phyloP scores from a whole-genome alignment of 148 eudicot genomes.

The Chenopodium quinoa region DNA sequence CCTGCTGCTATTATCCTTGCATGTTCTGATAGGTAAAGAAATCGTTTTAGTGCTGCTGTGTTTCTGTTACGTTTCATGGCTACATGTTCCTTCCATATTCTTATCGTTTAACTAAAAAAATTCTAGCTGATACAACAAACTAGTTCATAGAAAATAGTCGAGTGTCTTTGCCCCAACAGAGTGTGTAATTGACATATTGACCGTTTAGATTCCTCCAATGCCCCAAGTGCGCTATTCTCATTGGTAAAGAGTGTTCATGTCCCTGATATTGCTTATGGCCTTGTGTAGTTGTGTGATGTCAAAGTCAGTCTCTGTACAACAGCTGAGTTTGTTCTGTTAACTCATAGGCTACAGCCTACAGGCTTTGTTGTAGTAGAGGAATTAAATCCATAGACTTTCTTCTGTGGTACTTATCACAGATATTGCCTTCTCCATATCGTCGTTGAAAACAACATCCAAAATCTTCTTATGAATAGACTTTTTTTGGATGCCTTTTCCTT shows the following conservation, averaged over 20 bases:
- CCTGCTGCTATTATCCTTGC: conserved; percentile 12
- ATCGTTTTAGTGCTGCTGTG: neutral
- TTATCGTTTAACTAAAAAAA: neutral
- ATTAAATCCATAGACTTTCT: neutral
- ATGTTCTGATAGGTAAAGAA: conserved; percentile 15
- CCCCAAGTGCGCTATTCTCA: neutral
- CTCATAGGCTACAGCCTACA: neutral
- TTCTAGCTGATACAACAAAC: neutral
- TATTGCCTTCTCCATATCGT: neutral
- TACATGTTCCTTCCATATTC: neutral
- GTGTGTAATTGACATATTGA: neutral
- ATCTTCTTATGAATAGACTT: too few relatives aligned
- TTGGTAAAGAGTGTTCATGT: neutral
- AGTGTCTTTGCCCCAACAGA: neutral
- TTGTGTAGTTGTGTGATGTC: neutral
- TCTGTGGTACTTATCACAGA: neutral
- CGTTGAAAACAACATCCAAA: neutral
- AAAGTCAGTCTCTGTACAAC: neutral
- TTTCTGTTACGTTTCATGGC: neutral
- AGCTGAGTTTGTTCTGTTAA: neutral
- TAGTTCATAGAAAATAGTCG: neutral
- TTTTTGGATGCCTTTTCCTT: neutral
- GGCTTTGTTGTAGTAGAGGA: neutral
- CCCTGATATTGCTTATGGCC: neutral
- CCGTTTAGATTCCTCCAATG: neutral